Evolutionary conservation across 495 filamentous ascomycete genomes (phyloP).

Genomic region (Penicillium coprophilum): DNA sequence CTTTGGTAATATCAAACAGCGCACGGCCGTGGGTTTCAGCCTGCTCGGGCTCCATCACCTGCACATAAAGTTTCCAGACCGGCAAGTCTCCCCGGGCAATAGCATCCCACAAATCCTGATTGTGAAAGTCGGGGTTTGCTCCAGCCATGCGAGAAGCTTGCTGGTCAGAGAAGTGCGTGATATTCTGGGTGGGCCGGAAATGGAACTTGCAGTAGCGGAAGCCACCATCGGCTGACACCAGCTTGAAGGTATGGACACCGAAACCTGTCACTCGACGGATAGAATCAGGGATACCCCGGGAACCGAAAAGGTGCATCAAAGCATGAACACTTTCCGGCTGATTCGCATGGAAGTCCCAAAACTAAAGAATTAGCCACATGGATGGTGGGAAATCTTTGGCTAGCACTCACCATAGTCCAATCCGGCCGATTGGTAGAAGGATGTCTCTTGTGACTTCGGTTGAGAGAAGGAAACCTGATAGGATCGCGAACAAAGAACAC

Average conservation of each 20-base stretch:
- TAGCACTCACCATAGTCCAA: constrained; percentile 46
- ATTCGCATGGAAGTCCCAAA: constrained; percentile 53
- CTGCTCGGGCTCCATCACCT: constrained; percentile 47
- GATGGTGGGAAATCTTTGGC: not conserved
- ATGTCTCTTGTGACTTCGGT: constrained; percentile 51
- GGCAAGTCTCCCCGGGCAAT: constrained; percentile 36
- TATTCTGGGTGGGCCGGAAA: constrained; percentile 60
- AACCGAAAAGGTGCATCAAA: constrained; percentile 68
- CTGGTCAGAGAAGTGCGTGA: constrained; percentile 52
- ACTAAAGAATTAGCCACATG: constrained; percentile 25
- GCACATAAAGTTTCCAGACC: constrained; percentile 39
- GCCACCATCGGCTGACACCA: constrained; percentile 52
- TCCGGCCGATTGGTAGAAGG: constrained; percentile 48
- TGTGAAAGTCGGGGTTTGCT: constrained; percentile 43
- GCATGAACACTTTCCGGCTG: constrained; percentile 53
- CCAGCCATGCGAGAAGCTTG: constrained; percentile 55
- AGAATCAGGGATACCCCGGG: constrained; percentile 62
- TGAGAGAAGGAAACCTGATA: constrained; percentile 54
- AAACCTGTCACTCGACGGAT: constrained; percentile 65
- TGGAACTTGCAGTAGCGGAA: constrained; percentile 66
- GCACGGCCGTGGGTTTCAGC: constrained; percentile 33
- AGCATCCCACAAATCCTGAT: constrained; percentile 37
- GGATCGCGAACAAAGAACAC: constrained; percentile 58
- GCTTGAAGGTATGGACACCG: constrained; percentile 64
- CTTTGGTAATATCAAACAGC: constrained; percentile 49